phyloP scores from a whole-genome alignment of 2,329 filamentous ascomycete genomes.

The Botrytis byssoidea region DNA sequence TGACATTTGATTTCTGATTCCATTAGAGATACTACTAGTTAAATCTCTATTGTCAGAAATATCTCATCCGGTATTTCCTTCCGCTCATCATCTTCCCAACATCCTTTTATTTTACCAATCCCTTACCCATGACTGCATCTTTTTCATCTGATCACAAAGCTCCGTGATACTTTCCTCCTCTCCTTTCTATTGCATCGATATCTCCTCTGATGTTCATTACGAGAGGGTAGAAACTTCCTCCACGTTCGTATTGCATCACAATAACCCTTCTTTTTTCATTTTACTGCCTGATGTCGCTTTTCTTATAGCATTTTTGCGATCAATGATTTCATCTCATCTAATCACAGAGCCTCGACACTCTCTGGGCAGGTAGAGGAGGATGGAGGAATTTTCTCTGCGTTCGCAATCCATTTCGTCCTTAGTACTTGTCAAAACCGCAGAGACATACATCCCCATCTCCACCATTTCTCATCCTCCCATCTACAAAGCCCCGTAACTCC shows the following conservation, averaged over 20 bases:
- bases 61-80: not conserved
- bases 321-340: accelerated
- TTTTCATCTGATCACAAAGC: not conserved
- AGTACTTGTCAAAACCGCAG: no score
- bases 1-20: accelerated
- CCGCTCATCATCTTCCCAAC: not conserved
- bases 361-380: accelerated
- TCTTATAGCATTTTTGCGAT: no score
- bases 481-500: not conserved
- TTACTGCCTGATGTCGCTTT: no score
- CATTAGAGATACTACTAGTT: not conserved
- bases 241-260: not conserved
- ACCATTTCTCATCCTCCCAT: not conserved
- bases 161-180: accelerated
- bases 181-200: accelerated
- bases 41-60: not conserved
- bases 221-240: not conserved
- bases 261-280: no score
- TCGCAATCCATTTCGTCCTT: no score
- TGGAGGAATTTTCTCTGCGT: no score
- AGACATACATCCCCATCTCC: no score
- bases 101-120: not conserved
- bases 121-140: not conserved
- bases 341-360: no score
- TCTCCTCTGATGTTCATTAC: accelerated